Conservation (phyloP, 306 rosid genomes). For the Medicago arabica region DNA sequence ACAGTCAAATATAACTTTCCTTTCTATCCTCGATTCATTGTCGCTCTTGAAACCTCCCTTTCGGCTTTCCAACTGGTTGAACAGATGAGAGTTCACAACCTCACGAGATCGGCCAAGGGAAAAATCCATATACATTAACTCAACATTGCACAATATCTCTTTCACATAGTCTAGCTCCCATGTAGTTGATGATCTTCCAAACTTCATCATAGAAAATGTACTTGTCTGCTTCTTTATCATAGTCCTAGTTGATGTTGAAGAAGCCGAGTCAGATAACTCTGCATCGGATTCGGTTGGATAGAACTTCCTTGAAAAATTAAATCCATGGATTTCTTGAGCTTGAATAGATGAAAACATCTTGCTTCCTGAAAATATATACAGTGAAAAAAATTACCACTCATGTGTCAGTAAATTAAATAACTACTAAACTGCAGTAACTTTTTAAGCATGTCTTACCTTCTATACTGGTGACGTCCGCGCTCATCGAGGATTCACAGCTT, state of each 20-base stretch:
- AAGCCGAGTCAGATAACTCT: constrained; percentile 87
- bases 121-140: constrained; percentile 71
- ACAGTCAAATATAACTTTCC: constrained; percentile 73
- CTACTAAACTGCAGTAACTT: not conserved
- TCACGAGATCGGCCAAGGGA: constrained; percentile 57
- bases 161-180: constrained; percentile 82
- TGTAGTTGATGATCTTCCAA: constrained; percentile 45
- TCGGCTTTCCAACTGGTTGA: constrained; percentile 68
- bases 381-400: constrained; percentile 18
- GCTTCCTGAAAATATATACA: constrained; percentile 64
- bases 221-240: constrained; percentile 42
- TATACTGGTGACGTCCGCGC: constrained; percentile 61
- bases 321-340: constrained; percentile 59
- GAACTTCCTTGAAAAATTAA: constrained; percentile 55
- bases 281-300: constrained; percentile 56
- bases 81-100: constrained; percentile 67
- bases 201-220: constrained; percentile 36
- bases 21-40: constrained; percentile 49
- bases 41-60: constrained; percentile 48
- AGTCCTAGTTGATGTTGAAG: constrained; percentile 62
- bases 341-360: constrained; percentile 66
- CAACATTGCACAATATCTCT: constrained; percentile 66
- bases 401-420: constrained; percentile 25
- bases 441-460: constrained; percentile 60
- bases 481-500: constrained; percentile 71